Conservation (phyloP, 768 basidiomycete species). For the Mycena indigotica region DNA sequence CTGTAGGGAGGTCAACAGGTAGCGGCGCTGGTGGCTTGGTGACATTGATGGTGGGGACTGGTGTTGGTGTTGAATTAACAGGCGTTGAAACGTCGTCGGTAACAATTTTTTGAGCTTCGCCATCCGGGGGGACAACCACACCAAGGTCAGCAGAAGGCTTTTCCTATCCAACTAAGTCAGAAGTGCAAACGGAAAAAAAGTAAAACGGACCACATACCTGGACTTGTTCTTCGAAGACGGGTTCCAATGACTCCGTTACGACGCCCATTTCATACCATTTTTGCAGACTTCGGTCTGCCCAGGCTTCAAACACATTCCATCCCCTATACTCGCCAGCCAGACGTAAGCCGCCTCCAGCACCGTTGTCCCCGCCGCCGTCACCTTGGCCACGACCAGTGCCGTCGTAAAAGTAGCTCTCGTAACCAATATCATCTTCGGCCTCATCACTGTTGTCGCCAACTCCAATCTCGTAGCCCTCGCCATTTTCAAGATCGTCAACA, state of each 20-base stretch:
- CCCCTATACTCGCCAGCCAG: slow-evolving; percentile 86
- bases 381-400: slow-evolving; percentile 76
- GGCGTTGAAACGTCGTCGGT: slow-evolving; percentile 44
- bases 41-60: slow-evolving; percentile 59
- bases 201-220: slow-evolving; percentile 44
- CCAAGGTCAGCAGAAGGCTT: slow-evolving; percentile 49
- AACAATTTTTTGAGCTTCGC: slow-evolving; percentile 68
- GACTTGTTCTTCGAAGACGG: slow-evolving; percentile 45
- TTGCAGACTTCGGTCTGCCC: slow-evolving; percentile 86
- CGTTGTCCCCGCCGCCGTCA: slow-evolving; percentile 76
- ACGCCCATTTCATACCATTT: slow-evolving; percentile 85
- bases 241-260: slow-evolving; percentile 50
- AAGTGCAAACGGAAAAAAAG: not conserved
- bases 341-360: slow-evolving; percentile 68
- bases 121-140: slow-evolving; percentile 29
- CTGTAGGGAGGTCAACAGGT: slow-evolving; percentile 71
- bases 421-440: slow-evolving; percentile 84
- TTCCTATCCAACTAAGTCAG: slow-evolving; percentile 29
- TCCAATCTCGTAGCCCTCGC: slow-evolving; percentile 86
- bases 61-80: slow-evolving; percentile 26
- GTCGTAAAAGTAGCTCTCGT: slow-evolving; percentile 85
- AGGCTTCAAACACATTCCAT: slow-evolving; percentile 91
- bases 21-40: slow-evolving; percentile 72
- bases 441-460: slow-evolving; percentile 61
- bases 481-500: slow-evolving; percentile 88